Percentiles rank a stretch among this genome's conserved stretches.
These are phyloP conservation scores for Tolypocladium tundrense DNA, from an alignment of 2,329 filamentous ascomycete genomes.

Conservation along the genomic window DNA sequence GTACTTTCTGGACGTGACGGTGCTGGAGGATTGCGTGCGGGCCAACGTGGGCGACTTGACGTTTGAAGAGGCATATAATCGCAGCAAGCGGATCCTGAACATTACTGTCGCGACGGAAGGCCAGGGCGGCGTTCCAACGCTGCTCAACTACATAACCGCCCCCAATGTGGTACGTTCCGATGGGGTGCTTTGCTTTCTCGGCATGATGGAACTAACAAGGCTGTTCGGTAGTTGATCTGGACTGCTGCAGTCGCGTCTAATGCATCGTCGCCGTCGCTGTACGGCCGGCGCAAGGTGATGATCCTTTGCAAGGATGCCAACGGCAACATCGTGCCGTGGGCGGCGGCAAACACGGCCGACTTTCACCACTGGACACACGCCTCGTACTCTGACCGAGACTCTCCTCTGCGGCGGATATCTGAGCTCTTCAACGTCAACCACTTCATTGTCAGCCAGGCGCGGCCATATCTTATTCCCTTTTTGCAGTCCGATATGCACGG, in stretches of 20 bases:
- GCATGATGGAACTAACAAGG: conserved; percentile 4
- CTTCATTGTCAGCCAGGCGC: conserved; percentile 86
- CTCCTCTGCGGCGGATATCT: conserved; percentile 58
- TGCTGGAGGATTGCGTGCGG: conserved; percentile 74
- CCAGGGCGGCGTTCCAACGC: conserved; percentile 65
- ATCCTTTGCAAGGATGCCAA: conserved; percentile 71
- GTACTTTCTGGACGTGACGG: conserved; percentile 72
- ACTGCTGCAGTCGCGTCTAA: conserved; percentile 71
- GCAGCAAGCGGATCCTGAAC: conserved; percentile 79
- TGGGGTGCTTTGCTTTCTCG: background rate
- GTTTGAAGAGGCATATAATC: conserved; percentile 83
- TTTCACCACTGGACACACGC: conserved; percentile 61
- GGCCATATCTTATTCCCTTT: conserved; percentile 83
- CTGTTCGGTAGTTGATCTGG: conserved; percentile 55
- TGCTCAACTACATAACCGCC: conserved; percentile 87
- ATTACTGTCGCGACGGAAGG: conserved; percentile 77
- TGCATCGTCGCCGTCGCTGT: conserved; percentile 53
- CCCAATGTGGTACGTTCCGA: conserved; percentile 71
- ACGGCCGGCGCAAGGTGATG: conserved; percentile 50
- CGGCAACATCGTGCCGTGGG: conserved; percentile 66
- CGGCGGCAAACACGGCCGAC: conserved; percentile 47
- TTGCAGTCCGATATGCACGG: conserved; percentile 72
- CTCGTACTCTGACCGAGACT: conserved; percentile 54
- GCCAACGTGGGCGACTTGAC: conserved; percentile 82
- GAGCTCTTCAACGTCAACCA: conserved; percentile 91